Evolutionary conservation across 2,329 filamentous ascomycete species (phyloP), one percentile per base, ranked within the genome.

Genomic region (Phoma herbarum): DNA sequence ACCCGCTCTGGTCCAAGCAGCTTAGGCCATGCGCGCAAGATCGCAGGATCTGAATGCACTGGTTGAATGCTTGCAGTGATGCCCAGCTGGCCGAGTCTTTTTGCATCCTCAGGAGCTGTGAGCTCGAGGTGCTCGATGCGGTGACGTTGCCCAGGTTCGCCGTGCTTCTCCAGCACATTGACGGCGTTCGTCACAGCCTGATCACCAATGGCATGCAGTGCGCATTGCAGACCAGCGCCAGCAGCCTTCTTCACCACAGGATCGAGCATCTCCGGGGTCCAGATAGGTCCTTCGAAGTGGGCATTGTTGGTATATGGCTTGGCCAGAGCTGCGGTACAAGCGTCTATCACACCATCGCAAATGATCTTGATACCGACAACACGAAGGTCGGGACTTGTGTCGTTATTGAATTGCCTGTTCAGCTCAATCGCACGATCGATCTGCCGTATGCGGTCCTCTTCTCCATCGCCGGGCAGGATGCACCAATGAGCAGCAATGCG

Each of bases 21-120:
- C 8, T 78, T 75, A 0, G 85, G 85, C 85, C 87, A 90, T 0
- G 85, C 86, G 26, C 82, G 78, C 3, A 89, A 75, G 54, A 88
- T 86, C 0, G 86, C 84, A 0, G 88, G 87, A 71, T 97, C 93
- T 65, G 93, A 91, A 76, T 93, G 96, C 79, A 96, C 96, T 22
- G 93, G 95, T 80, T 97, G 92, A 64, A 97, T 96, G 56, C 91
- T 91, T 59, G 96, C 93, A 55, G 92, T 97, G 74, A 90, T 88
- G 47, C 86, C 85, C 4, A 87, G 75, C 23, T 77, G 68, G 6
- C 86, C 87, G 0, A 90, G 80, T 1, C 86, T 78, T 2, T 68
- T 77, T 0, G 85, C 87, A 64, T 89, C 87, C 55, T 79, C 77
- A 0, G 79, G 78, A 0, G 80, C 81, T 0, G 86, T 80, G 28